These are phyloP conservation scores for Boletus rubroflammeus DNA, from an alignment of 768 basidiomycete species.

Conservation along the genomic window DNA sequence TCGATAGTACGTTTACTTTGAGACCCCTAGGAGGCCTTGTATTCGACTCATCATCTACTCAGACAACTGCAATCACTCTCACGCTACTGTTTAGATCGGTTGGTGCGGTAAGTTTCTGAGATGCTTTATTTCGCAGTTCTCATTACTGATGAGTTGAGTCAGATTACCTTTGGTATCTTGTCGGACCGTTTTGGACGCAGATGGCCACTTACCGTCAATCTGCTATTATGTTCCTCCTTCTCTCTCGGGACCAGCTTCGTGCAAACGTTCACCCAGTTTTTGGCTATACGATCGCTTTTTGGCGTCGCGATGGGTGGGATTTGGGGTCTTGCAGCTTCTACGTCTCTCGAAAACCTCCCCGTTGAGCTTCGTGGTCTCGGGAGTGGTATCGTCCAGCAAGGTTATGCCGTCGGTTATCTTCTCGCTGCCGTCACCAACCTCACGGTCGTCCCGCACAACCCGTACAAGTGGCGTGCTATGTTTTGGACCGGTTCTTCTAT, in stretches of 20 bases:
- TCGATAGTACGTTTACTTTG: slow-evolving; percentile 38
- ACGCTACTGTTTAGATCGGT: slow-evolving; percentile 85
- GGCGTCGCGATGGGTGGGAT: slow-evolving; percentile 88
- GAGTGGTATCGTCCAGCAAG: slow-evolving; percentile 85
- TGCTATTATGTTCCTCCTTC: slow-evolving; percentile 65
- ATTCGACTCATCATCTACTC: neutral
- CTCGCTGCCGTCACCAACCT: slow-evolving; percentile 83
- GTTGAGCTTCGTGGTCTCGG: slow-evolving; percentile 86
- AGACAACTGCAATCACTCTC: slow-evolving; percentile 84
- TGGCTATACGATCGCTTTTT: slow-evolving; percentile 78
- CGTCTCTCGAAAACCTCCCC: slow-evolving; percentile 86
- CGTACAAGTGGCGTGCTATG: slow-evolving; percentile 63
- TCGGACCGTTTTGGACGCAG: slow-evolving; percentile 90
- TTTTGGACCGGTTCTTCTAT: slow-evolving; percentile 81
- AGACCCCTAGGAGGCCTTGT: neutral
- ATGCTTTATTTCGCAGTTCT: neutral
- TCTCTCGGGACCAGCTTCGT: slow-evolving; percentile 82
- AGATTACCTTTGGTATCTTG: slow-evolving; percentile 71
- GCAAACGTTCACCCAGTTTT: slow-evolving; percentile 70
- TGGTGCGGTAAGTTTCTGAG: slow-evolving; percentile 49
- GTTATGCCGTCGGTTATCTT: slow-evolving; percentile 88
- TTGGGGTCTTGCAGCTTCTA: slow-evolving; percentile 83
- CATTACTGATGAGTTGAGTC: neutral
- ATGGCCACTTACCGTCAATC: slow-evolving; percentile 83
- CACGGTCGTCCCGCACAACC: slow-evolving; percentile 40